phyloP scores from a whole-genome alignment of 2,329 filamentous ascomycete genomes.

The Taxawa tesnikishii region DNA sequence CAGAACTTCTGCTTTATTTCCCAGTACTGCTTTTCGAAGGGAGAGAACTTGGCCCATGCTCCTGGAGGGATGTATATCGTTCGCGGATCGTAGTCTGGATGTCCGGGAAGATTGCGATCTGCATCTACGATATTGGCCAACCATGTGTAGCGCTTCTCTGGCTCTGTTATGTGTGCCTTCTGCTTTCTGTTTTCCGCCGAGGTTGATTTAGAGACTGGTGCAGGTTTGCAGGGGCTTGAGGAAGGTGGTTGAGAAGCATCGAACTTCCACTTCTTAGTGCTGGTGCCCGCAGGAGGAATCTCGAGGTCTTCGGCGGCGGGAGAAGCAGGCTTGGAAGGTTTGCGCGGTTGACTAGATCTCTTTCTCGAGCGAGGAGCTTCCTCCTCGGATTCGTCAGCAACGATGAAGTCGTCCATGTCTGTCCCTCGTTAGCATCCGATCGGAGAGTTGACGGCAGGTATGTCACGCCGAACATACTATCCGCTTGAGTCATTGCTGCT shows the following conservation, averaged over 20 bases:
- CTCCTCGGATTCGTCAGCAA: constrained; percentile 74
- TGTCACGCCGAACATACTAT: constrained; percentile 32
- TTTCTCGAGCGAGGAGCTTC: constrained; percentile 53
- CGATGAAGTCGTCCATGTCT: constrained; percentile 77
- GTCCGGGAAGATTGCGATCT: constrained; percentile 62
- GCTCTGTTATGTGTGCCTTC: constrained; percentile 71
- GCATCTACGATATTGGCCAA: constrained; percentile 76
- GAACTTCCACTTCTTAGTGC: constrained; percentile 64
- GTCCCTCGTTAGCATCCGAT: constrained; percentile 13
- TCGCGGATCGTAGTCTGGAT: constrained; percentile 83
- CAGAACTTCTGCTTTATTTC: constrained; percentile 97
- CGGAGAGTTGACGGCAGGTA: neutral
- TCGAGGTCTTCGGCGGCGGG: constrained; percentile 33
- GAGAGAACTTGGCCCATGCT: constrained; percentile 72
- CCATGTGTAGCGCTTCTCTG: constrained; percentile 81
- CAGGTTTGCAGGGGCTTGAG: constrained; percentile 23
- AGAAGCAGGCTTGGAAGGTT: constrained; percentile 35
- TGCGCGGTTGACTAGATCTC: constrained; percentile 42
- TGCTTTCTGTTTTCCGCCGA: constrained; percentile 23
- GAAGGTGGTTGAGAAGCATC: constrained; percentile 47
- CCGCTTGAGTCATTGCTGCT: constrained; percentile 43
- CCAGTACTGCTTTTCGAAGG: constrained; percentile 98
- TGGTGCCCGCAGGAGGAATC: constrained; percentile 52
- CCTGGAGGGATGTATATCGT: constrained; percentile 80
- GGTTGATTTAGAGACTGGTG: constrained; percentile 18